These are phyloP conservation scores for Penicillium daleae DNA, from an alignment of 495 filamentous ascomycete genomes.

Conservation along the genomic window DNA sequence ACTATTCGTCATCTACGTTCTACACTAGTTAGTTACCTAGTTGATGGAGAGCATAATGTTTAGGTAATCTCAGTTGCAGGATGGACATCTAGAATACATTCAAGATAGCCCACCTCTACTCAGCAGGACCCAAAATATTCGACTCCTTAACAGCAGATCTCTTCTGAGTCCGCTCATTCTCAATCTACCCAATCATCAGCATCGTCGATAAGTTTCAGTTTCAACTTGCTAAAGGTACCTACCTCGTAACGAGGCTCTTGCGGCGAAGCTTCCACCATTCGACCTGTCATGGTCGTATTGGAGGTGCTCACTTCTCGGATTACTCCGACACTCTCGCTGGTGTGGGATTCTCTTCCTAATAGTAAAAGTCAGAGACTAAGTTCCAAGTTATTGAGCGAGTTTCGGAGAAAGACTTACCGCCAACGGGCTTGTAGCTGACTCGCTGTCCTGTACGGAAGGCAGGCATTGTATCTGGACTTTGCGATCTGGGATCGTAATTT, in stretches of 20 bases:
- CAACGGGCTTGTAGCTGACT: slow-evolving; percentile 42
- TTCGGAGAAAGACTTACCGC: slow-evolving; percentile 26
- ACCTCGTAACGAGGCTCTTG: slow-evolving; percentile 39
- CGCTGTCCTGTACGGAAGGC: slow-evolving; percentile 30
- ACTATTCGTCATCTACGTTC: neutral
- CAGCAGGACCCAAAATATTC: slow-evolving; percentile 41
- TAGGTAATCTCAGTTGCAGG: neutral
- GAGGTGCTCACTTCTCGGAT: slow-evolving; percentile 33
- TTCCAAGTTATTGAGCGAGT: neutral
- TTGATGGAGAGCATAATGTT: neutral
- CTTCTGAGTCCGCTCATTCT: slow-evolving; percentile 41
- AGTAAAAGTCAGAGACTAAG: neutral
- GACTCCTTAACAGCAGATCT: slow-evolving; percentile 38
- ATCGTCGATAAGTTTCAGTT: neutral
- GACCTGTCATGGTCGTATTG: slow-evolving; percentile 26
- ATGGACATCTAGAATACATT: neutral
- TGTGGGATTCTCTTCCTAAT: slow-evolving; percentile 35
- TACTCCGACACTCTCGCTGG: slow-evolving; percentile 32
- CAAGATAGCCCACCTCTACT: slow-evolving; percentile 14
- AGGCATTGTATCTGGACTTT: slow-evolving; percentile 26
- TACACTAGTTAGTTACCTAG: too few species aligned
- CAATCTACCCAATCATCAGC: slow-evolving; percentile 28
- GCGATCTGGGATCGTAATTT: neutral
- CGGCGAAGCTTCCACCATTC: slow-evolving; percentile 28
- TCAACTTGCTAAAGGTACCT: neutral